Evolutionary conservation across 257 asterid species (phyloP).

Genomic region (Salvia splendens): DNA sequence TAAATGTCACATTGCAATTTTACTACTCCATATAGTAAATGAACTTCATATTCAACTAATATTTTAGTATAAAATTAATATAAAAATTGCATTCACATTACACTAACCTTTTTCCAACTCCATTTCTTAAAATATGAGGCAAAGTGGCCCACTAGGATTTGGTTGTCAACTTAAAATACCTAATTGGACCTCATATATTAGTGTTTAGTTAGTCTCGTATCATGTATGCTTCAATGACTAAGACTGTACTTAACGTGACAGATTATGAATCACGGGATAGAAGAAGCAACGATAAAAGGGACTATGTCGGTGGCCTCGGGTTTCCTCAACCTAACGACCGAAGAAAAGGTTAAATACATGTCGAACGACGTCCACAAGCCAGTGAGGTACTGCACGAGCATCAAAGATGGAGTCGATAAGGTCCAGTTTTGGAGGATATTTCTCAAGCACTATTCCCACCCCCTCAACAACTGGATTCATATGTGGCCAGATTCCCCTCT

Average conservation of each 20-base stretch:
- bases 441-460: constrained; percentile 61
- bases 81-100: too few species aligned
- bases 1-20: too few species aligned
- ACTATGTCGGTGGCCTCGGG: constrained; percentile 37
- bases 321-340: constrained; percentile 41
- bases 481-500: constrained; percentile 52
- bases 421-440: constrained; percentile 48
- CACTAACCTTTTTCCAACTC: too few species aligned
- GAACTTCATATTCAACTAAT: too few species aligned
- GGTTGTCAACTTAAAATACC: too few species aligned
- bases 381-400: constrained; percentile 47
- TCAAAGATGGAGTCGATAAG: constrained; percentile 46
- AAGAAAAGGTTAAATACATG: constrained; percentile 42
- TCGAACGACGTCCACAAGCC: constrained; percentile 45
- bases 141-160: too few species aligned
- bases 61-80: too few species aligned
- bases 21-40: too few species aligned
- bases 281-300: constrained; percentile 38
- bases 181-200: too few species aligned
- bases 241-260: not conserved
- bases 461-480: constrained; percentile 44
- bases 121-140: too few species aligned
- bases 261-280: constrained; percentile 55
- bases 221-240: too few species aligned
- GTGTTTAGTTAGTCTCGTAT: too few species aligned